These are phyloP conservation scores for Clitoria ternatea DNA, from an alignment of 306 rosid species.

Conservation along the genomic window DNA sequence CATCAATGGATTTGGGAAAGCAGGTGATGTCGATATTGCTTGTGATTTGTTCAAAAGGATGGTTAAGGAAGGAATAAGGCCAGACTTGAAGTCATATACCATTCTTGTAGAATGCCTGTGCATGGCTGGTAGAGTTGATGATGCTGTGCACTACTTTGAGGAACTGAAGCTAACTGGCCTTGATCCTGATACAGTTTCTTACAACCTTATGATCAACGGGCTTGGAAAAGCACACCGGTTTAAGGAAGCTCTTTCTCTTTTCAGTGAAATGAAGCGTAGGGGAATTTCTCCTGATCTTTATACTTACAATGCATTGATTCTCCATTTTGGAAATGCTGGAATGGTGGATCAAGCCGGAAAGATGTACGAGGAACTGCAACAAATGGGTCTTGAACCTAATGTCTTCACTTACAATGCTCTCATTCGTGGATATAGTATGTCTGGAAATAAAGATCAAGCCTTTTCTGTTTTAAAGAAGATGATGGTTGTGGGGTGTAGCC, in stretches of 20 bases:
- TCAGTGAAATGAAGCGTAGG: slow-evolving; percentile 65
- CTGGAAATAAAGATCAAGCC: slow-evolving; percentile 70
- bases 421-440: slow-evolving; percentile 69
- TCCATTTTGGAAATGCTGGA: slow-evolving; percentile 77
- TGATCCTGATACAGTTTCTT: slow-evolving; percentile 69
- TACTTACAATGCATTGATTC: slow-evolving; percentile 76
- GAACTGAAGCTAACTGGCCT: slow-evolving; percentile 78
- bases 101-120: slow-evolving; percentile 79
- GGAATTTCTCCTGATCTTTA: slow-evolving; percentile 76
- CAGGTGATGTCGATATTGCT: slow-evolving; percentile 63
- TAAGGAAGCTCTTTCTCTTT: slow-evolving; percentile 69
- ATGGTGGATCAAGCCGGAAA: slow-evolving; percentile 73
- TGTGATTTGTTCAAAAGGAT: slow-evolving; percentile 62
- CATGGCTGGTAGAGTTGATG: slow-evolving; percentile 68
- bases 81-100: slow-evolving; percentile 83
- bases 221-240: slow-evolving; percentile 69
- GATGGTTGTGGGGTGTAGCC: slow-evolving; percentile 89
- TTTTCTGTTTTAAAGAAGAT: slow-evolving; percentile 75
- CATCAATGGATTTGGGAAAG: slow-evolving; percentile 85
- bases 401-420: slow-evolving; percentile 96
- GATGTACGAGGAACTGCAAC: slow-evolving; percentile 72
- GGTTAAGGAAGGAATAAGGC: slow-evolving; percentile 82
- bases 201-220: slow-evolving; percentile 74
- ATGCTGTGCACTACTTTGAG: slow-evolving; percentile 67
- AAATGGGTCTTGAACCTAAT: slow-evolving; percentile 74